Base-by-base conservation (phyloP, 306 rosid genomes). In the Corylus heterophylla region DNA sequence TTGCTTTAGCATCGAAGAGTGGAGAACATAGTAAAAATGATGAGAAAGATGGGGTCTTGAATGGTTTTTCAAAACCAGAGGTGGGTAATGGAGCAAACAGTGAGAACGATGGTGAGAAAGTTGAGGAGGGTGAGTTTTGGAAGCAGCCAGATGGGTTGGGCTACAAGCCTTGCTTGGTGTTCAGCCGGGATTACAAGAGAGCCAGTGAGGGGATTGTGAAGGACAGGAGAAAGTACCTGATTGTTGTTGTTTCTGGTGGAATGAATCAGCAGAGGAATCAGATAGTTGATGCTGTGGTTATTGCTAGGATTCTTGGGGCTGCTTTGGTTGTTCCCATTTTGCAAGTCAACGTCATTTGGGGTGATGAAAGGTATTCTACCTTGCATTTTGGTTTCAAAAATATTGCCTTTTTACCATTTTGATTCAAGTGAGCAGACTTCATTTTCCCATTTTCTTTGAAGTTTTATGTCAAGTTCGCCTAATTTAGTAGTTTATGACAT, bases 201-300 rank as follows among this genome's bases (percentile, higher is more conserved):
- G 79, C 74, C 18, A 95, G 88, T 81, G 82, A 69, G 14, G 87
- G 83, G 74, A 47, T 86, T 74, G 75, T 95, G 6, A 86, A 51
- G 62, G 80, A 88, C 35, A 89, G 93, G 82, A 90, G 85, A 22
- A 95, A 88, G 85, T 91, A 89, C 29, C 85, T 95, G 3, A 78
- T 95, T 90, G 98, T 93, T 61, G 99, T 95, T 39, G 97, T 93
- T 80, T 89, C 96, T 25, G 99, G 99, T 1, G 99, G 99, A n/a
- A 76, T 95, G 94, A 95, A 95, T 88, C 99, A 95, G 79, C 99
- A 95, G 69, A 91, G 98, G 88, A 95, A 93, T 84, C 99, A 95
- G 83, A 95, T 95, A 82, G 99, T 95, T 29, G 99, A 95, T 83
- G 99, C 99, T 51, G 99, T 95, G 66, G 93, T 95, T 12, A 93